Evolutionary conservation across 2,329 filamentous ascomycete genomes (phyloP).

Genomic region (Neurospora sp.): DNA sequence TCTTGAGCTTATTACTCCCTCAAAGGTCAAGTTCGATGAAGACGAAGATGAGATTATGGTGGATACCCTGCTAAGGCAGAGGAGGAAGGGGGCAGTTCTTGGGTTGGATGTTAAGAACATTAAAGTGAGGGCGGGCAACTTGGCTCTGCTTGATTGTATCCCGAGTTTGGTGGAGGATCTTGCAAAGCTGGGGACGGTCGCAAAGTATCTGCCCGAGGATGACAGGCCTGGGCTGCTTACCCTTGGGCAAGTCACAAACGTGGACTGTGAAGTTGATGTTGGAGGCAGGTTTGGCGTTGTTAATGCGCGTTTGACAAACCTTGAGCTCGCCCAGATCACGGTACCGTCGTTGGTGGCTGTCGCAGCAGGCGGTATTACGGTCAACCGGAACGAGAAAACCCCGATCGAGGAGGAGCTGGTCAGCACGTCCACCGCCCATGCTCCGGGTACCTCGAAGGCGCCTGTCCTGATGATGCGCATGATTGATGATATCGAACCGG

Average conservation of each 20-base stretch:
- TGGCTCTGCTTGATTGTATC: slow-evolving; percentile 57
- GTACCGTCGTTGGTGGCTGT: slow-evolving; percentile 74
- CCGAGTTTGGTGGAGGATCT: slow-evolving; percentile 68
- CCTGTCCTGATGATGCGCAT: slow-evolving; percentile 76
- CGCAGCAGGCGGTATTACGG: slow-evolving; percentile 53
- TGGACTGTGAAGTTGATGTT: slow-evolving; percentile 52
- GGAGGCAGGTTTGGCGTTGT: slow-evolving; percentile 59
- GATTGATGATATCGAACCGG: slow-evolving; percentile 90
- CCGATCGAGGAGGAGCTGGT: slow-evolving; percentile 57
- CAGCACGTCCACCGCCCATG: slow-evolving; percentile 30
- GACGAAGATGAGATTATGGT: slow-evolving; percentile 89
- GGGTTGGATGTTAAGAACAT: slow-evolving; percentile 57
- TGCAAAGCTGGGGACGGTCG: slow-evolving; percentile 70
- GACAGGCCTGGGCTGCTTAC: slow-evolving; percentile 83
- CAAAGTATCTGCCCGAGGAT: slow-evolving; percentile 93
- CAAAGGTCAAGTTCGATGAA: slow-evolving; percentile 77
- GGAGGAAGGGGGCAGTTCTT: slow-evolving; percentile 76
- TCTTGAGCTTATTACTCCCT: slow-evolving; percentile 79
- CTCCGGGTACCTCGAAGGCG: slow-evolving; percentile 19
- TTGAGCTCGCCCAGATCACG: slow-evolving; percentile 72
- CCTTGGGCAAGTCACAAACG: slow-evolving; percentile 54
- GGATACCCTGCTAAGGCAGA: slow-evolving; percentile 77
- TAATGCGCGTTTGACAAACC: slow-evolving; percentile 45
- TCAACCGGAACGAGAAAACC: slow-evolving; percentile 58
- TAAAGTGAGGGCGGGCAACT: slow-evolving; percentile 49